phyloP scores from a whole-genome alignment of 2,329 filamentous ascomycete genomes.

The Aspergillus pseudotamarii region DNA sequence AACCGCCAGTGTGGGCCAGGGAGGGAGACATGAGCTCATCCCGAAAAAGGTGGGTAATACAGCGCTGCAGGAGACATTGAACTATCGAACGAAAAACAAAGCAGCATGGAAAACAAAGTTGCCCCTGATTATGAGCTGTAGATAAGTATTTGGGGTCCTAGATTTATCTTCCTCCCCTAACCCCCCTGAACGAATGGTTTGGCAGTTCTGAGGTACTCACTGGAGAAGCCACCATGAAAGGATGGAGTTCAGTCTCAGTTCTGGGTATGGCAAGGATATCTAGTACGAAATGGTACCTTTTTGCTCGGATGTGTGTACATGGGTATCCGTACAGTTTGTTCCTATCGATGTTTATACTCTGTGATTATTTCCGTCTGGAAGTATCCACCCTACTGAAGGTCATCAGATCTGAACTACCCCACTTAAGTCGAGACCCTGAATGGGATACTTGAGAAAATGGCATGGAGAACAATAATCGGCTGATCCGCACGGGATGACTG shows the following conservation, averaged over 20 bases:
- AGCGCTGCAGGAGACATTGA: neutral
- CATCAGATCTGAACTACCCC: constrained; percentile 23
- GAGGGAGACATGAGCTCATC: neutral
- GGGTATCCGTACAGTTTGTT: neutral
- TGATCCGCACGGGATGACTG: neutral
- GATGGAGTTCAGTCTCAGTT: neutral
- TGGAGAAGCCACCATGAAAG: too few relatives aligned
- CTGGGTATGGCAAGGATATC: neutral
- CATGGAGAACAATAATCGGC: constrained; percentile 1
- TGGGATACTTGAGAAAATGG: neutral
- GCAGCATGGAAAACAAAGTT: neutral
- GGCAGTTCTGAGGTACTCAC: neutral
- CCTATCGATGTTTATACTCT: neutral
- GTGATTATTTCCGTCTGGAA: neutral
- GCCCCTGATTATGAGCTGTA: neutral
- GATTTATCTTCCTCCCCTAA: neutral
- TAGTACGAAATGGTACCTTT: neutral
- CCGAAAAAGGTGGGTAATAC: neutral
- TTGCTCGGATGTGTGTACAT: neutral
- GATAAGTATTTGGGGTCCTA: neutral
- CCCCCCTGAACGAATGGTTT: neutral
- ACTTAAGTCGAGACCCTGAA: constrained; percentile 20
- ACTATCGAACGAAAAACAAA: neutral
- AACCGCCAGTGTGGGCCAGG: neutral
- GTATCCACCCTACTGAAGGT: constrained; percentile 10